These are phyloP conservation scores for Fusarium veterinarium DNA, from an alignment of 2,329 filamentous ascomycete species.

Conservation along the genomic window DNA sequence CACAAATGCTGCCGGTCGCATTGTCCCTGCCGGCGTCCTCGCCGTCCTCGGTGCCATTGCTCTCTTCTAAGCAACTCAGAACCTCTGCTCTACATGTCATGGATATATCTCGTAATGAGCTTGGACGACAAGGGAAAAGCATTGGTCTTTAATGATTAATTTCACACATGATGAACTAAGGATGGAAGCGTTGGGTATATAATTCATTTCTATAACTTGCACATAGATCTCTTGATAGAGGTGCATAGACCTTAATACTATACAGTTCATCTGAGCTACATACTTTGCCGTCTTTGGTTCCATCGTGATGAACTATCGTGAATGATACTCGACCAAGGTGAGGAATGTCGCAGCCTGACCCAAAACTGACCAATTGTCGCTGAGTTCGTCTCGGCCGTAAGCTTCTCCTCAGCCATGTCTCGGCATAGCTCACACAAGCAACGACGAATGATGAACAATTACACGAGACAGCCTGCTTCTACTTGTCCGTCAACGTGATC, in stretches of 20 bases:
- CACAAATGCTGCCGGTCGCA: slow-evolving; percentile 65
- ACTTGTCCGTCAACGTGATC: neutral
- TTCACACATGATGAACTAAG: slow-evolving; percentile 18
- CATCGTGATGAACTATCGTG: neutral
- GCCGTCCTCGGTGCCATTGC: slow-evolving; percentile 70
- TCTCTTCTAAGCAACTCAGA: slow-evolving; percentile 60
- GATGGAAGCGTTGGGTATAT: slow-evolving; percentile 36
- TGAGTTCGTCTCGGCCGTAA: neutral
- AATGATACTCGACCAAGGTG: neutral
- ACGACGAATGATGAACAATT: neutral
- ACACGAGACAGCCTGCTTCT: neutral
- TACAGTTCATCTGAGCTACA: slow-evolving; percentile 16
- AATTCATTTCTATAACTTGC: slow-evolving; percentile 34
- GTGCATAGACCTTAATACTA: slow-evolving; percentile 36
- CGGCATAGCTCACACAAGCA: no score
- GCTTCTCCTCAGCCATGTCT: neutral
- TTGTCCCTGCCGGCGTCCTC: slow-evolving; percentile 53
- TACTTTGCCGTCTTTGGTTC: neutral
- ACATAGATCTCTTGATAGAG: slow-evolving; percentile 29
- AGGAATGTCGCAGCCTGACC: neutral
- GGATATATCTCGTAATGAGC: slow-evolving; percentile 6
- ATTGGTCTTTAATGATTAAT: slow-evolving; percentile 31
- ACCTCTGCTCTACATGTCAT: slow-evolving; percentile 3
- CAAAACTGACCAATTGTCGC: neutral
- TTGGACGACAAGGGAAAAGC: slow-evolving; percentile 14